Evolutionary conservation across 305 asterid genomes (phyloP), one percentile per base, ranked within the genome.

Genomic region (Solanum hybrid): DNA sequence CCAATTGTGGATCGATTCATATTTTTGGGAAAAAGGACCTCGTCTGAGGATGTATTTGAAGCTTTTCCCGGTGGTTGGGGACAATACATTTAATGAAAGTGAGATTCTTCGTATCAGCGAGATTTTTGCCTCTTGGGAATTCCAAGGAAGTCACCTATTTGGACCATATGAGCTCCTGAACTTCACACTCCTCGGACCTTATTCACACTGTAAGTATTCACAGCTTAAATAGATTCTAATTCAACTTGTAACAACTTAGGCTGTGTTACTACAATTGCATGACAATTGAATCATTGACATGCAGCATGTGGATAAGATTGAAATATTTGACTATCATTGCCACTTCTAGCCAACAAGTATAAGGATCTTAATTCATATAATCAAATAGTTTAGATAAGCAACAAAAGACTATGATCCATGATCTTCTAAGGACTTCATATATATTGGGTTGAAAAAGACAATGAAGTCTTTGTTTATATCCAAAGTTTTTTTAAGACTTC

Each of bases 141-240:
- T 94, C 41, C 88, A 76, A 78, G 89, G 93, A 33, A 92, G 81
- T 89, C 93, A 92, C 80, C 87, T 93, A 14, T 93, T 92, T 92
- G 95, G 95, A 89, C 95, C 94, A 65, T 94, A 94, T 84, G 95
- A 94, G 92, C 94, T 94, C 79, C 94, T 94, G 79, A 94, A 94
- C 90, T 94, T 94, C 92, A 93, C 94, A 72, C 95, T 94, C 24
- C 84, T 91, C 31, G 95, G 95, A 65, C 95, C 94, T 76, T 94
- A 94, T 90, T 89, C 93, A 70, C 86, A 91, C 73, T 89, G 95
- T 94, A 91, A 90, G 93, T 84, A 70, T 88, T 51, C 77, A 57
- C 15, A 61, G 11, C 81, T 37, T 51, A 57, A 32, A 82, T 27
- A 2, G 32, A 31, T 79, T 65, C n/a, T 89, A 68, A 79, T 33